A percentile compares a stretch with the other conserved stretches of the same genome.
Conservation (phyloP, 2,329 filamentous ascomycete species). For the Bipolaris gigantea region DNA sequence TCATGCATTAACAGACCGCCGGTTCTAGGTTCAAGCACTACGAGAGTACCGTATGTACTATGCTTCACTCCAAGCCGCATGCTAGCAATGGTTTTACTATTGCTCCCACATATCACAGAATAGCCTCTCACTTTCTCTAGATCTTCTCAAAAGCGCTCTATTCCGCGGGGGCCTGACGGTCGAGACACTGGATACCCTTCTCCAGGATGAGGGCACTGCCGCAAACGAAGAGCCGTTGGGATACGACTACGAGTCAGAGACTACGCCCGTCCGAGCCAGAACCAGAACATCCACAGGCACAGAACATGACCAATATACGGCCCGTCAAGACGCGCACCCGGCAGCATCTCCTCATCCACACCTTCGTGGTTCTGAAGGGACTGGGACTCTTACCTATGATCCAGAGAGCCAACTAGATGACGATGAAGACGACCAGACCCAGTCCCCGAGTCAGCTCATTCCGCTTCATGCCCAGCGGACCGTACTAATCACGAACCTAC, state of each 20-base stretch:
- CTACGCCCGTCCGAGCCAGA: constrained; percentile 14
- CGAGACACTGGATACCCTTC: constrained; percentile 55
- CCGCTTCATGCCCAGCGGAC: constrained; percentile 55
- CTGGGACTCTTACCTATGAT: constrained; percentile 21
- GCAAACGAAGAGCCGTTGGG: constrained; percentile 17
- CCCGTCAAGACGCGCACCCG: constrained; percentile 20
- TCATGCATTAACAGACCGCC: constrained; percentile 3
- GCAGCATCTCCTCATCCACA: constrained; percentile 14
- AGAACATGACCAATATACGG: constrained; percentile 6
- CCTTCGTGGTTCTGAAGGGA: constrained; percentile 21
- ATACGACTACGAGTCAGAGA: constrained; percentile 20
- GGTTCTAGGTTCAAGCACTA: constrained; percentile 44
- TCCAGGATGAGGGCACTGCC: constrained; percentile 35
- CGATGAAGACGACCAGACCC: constrained; percentile 5
- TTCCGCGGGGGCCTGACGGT: constrained; percentile 54
- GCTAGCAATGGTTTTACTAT: background rate
- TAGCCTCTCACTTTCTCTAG: constrained; percentile 31
- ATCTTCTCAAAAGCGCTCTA: constrained; percentile 52
- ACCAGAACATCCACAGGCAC: constrained; percentile 15
- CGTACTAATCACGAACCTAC: constrained; percentile 64
- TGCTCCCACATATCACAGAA: background rate
- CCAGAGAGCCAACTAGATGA: constrained; percentile 11
- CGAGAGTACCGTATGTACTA: constrained; percentile 58
- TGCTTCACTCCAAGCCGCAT: background rate
- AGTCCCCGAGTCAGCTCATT: constrained; percentile 13